Evolutionary conservation across 2,329 filamentous ascomycete genomes (phyloP).

Genomic region (Fusarium sp.): DNA sequence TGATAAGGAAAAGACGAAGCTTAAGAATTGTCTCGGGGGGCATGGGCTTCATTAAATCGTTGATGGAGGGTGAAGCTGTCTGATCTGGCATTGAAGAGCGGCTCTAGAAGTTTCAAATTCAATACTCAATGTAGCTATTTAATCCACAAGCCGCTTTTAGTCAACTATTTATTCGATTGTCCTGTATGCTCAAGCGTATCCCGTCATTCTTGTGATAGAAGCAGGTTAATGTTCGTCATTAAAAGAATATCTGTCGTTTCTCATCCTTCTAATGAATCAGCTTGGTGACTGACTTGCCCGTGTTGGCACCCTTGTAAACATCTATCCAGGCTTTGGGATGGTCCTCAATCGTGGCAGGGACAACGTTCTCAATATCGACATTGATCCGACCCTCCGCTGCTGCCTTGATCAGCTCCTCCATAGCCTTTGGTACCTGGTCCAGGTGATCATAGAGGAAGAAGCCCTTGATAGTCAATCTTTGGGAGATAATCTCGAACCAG

Average conservation of each 20-base stretch:
- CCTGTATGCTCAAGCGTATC: too few relatives aligned
- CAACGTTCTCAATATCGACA: slow-evolving; percentile 15
- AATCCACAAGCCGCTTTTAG: too few relatives aligned
- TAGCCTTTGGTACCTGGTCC: not conserved
- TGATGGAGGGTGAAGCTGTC: not conserved
- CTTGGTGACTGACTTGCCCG: slow-evolving; percentile 23
- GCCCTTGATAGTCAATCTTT: not conserved
- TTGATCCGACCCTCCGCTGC: slow-evolving; percentile 10
- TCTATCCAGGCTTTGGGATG: slow-evolving; percentile 23
- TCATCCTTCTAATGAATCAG: not conserved
- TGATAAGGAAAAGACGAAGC: slow-evolving; percentile 16
- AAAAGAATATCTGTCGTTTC: too few relatives aligned
- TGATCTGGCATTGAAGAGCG: too few relatives aligned
- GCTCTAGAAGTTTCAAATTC: too few relatives aligned
- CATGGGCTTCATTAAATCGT: slow-evolving; percentile 9
- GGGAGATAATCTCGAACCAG: slow-evolving; percentile 17
- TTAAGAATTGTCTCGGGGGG: not conserved
- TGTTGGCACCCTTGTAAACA: slow-evolving; percentile 20
- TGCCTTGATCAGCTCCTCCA: slow-evolving; percentile 3
- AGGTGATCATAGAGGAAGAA: slow-evolving; percentile 19
- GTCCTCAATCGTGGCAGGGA: slow-evolving; percentile 17
- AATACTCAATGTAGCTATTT: too few relatives aligned
- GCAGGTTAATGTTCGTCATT: too few relatives aligned
- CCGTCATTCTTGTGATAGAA: too few relatives aligned
- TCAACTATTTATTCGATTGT: too few relatives aligned